Conservation (phyloP, 108 stramenopile genomes). For the Conticribra weissflogii region DNA sequence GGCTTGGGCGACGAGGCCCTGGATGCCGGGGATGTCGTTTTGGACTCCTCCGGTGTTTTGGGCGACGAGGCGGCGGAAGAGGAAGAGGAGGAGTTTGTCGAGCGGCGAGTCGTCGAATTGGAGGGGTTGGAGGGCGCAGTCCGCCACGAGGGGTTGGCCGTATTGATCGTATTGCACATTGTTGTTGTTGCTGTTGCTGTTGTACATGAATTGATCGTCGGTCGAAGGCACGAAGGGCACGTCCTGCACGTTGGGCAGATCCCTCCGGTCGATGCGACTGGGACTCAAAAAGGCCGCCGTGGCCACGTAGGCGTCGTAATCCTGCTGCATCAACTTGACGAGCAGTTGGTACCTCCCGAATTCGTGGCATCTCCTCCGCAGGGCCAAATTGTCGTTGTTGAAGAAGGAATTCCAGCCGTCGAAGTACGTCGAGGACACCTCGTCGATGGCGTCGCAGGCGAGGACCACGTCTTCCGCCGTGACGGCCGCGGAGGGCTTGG, state of each 20-base stretch:
- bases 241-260: constrained; percentile 83
- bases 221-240: constrained; percentile 34
- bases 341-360: constrained; percentile 70
- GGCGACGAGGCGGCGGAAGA: constrained; percentile 77
- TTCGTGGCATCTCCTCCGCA: constrained; percentile 60
- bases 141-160: constrained; percentile 57
- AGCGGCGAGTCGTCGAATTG: constrained; percentile 63
- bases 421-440: neutral
- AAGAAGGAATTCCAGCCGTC: constrained; percentile 7
- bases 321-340: constrained; percentile 55
- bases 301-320: constrained; percentile 76
- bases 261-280: constrained; percentile 62
- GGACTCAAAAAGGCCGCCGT: constrained; percentile 80
- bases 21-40: constrained; percentile 61
- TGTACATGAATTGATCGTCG: constrained; percentile 2
- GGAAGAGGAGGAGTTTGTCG: constrained; percentile 61
- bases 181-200: constrained; percentile 7
- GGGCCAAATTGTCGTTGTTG: constrained; percentile 18
- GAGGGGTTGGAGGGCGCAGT: constrained; percentile 68
- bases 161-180: constrained; percentile 34
- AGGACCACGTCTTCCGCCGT: constrained; percentile 57
- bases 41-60: constrained; percentile 64
- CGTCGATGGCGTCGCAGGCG: constrained; percentile 75
- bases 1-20: constrained; percentile 86
- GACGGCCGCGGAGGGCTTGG: constrained; percentile 27